Conservation (phyloP, 345 rosid species). For the Hibiscus trionum region DNA sequence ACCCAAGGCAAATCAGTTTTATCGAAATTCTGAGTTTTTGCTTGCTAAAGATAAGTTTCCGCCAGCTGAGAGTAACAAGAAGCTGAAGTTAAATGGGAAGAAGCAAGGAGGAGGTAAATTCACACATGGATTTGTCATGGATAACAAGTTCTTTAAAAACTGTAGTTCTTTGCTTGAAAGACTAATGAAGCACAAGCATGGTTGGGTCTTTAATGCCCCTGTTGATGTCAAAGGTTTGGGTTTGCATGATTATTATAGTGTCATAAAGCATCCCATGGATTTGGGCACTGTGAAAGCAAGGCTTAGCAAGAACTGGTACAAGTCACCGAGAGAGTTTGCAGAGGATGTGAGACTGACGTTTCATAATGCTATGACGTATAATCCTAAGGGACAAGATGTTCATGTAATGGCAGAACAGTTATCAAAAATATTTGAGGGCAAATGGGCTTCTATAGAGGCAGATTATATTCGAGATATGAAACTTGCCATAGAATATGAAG, state of each 20-base stretch:
- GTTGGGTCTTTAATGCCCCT: slow-evolving; percentile 93
- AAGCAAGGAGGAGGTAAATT: slow-evolving; percentile 58
- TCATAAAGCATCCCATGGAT: slow-evolving; percentile 80
- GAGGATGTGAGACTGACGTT: slow-evolving; percentile 88
- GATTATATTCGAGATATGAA: slow-evolving; percentile 62
- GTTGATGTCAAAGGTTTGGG: slow-evolving; percentile 49
- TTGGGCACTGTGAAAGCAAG: slow-evolving; percentile 71
- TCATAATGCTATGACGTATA: slow-evolving; percentile 88
- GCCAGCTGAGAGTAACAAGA: slow-evolving; percentile 91
- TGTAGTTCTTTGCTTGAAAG: slow-evolving; percentile 76
- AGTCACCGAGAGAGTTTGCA: slow-evolving; percentile 63
- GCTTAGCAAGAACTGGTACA: slow-evolving; percentile 53
- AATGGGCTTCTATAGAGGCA: slow-evolving; percentile 72
- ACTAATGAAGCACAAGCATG: slow-evolving; percentile 87
- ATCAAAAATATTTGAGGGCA: slow-evolving; percentile 70
- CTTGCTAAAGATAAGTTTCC: slow-evolving; percentile 97
- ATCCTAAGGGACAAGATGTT: slow-evolving; percentile 97
- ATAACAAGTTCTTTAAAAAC: slow-evolving; percentile 45
- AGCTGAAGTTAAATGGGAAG: slow-evolving; percentile 68
- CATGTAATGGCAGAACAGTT: slow-evolving; percentile 78
- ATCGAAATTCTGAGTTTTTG: slow-evolving; percentile 86
- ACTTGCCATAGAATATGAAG: slow-evolving; percentile 42
- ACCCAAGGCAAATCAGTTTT: slow-evolving; percentile 94
- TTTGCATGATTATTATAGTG: neutral
- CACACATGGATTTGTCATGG: slow-evolving; percentile 48